These are phyloP conservation scores for Sugiyamaella xylanicola DNA, from an alignment of 1,139 yeast species.

Conservation along the genomic window DNA sequence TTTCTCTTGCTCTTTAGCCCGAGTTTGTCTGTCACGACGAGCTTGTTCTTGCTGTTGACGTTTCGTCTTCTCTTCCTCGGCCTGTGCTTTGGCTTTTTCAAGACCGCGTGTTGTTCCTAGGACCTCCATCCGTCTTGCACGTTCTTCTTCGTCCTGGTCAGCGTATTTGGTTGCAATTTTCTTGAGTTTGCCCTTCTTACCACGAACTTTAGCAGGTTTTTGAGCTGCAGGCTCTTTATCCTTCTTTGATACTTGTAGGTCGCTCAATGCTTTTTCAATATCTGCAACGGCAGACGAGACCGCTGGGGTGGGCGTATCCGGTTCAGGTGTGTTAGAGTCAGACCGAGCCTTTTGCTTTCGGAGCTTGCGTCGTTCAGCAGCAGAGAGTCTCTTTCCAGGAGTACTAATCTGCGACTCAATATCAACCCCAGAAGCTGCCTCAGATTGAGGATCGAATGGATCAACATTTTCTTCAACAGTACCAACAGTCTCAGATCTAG, in stretches of 20 bases:
- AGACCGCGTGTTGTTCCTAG: conserved; percentile 80
- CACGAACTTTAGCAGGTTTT: conserved; percentile 56
- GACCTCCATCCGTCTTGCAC: conserved; percentile 69
- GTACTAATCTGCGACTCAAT: not conserved
- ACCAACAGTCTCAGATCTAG: too few relatives aligned
- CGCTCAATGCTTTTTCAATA: conserved; percentile 28
- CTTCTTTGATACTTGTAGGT: conserved; percentile 26
- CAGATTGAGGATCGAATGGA: conserved; percentile 25
- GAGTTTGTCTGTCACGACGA: conserved; percentile 44
- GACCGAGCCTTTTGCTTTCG: conserved; percentile 14
- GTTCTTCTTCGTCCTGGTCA: conserved; percentile 90
- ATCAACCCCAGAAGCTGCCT: too few relatives aligned
- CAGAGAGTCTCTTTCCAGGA: conserved; percentile 15
- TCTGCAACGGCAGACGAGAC: conserved; percentile 24
- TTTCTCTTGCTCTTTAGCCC: conserved; percentile 54
- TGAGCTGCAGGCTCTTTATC: conserved; percentile 29
- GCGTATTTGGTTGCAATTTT: conserved; percentile 82
- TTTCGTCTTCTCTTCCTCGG: conserved; percentile 40
- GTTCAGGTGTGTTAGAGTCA: conserved; percentile 18
- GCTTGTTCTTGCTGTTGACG: conserved; percentile 42
- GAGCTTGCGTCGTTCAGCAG: conserved; percentile 18
- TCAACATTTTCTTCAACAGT: too few relatives aligned
- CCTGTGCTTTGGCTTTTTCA: conserved; percentile 45
- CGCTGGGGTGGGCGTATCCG: conserved; percentile 12
- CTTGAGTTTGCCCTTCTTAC: conserved; percentile 80